phyloP scores from a whole-genome alignment of 2,329 filamentous ascomycete species.

The Bipolaris sorokiniana region DNA sequence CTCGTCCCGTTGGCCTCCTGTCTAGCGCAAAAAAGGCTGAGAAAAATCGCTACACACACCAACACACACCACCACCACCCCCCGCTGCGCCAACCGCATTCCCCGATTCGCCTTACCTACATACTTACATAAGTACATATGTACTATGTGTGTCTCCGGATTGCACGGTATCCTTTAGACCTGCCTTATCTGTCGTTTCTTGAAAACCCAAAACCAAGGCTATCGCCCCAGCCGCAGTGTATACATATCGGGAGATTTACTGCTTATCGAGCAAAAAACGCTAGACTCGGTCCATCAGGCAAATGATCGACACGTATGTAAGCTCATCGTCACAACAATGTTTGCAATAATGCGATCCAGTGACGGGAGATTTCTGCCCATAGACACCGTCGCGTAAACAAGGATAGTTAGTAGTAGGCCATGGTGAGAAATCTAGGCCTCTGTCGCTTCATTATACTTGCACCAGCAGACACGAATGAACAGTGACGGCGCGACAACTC shows the following conservation, averaged over 20 bases:
- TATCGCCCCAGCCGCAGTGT: background rate
- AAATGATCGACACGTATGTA: constrained; percentile 36
- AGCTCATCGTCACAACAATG: constrained; percentile 26
- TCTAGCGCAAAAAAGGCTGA: constrained; percentile 22
- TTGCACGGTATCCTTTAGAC: constrained; percentile 5
- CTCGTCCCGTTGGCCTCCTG: constrained; percentile 37
- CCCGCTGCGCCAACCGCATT: constrained; percentile 18
- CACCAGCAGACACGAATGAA: constrained; percentile 6
- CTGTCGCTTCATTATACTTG: constrained; percentile 1
- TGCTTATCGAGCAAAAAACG: constrained; percentile 7
- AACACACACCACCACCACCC: background rate
- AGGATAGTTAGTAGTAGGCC: constrained; percentile 11
- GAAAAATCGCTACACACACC: constrained; percentile 12
- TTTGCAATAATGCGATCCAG: constrained; percentile 24
- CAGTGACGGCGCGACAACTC: constrained; percentile 3
- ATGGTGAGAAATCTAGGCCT: constrained; percentile 12
- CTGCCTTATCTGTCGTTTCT: background rate
- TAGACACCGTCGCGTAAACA: constrained; percentile 17
- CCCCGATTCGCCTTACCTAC: constrained; percentile 18
- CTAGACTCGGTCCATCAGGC: constrained; percentile 34
- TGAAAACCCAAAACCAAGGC: background rate
- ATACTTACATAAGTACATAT: too few species aligned
- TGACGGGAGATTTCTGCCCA: constrained; percentile 20
- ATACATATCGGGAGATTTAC: constrained; percentile 1
- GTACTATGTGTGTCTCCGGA: constrained; percentile 10